Evolutionary conservation across 1,139 yeast species (phyloP).

Genomic region (Candida mesenterica): DNA sequence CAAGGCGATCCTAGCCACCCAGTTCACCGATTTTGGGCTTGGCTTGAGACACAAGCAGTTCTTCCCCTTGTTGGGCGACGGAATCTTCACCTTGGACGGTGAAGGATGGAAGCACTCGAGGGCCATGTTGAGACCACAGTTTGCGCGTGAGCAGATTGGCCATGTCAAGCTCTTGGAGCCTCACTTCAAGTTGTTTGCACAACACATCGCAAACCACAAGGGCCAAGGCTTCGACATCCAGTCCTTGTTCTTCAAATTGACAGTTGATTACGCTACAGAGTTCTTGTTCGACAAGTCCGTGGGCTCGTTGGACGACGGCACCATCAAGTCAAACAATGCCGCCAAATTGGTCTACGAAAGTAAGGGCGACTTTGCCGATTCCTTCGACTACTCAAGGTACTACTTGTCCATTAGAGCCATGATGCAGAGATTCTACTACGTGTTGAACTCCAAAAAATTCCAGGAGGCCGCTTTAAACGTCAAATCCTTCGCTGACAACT

Average conservation of each 20-base stretch:
- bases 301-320: slow-evolving; percentile 27
- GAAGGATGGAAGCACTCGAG: slow-evolving; percentile 58
- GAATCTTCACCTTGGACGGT: slow-evolving; percentile 57
- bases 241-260: slow-evolving; percentile 37
- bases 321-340: slow-evolving; percentile 24
- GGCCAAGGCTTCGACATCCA: slow-evolving; percentile 34
- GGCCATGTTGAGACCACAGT: slow-evolving; percentile 58
- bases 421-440: slow-evolving; percentile 28
- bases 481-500: slow-evolving; percentile 30
- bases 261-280: slow-evolving; percentile 44
- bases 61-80: slow-evolving; percentile 50
- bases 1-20: slow-evolving; percentile 40
- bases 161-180: slow-evolving; percentile 49
- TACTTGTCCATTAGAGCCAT: slow-evolving; percentile 29
- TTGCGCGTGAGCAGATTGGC: slow-evolving; percentile 54
- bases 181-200: slow-evolving; percentile 41
- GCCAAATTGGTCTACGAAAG: slow-evolving; percentile 23
- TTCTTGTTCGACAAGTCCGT: slow-evolving; percentile 40
- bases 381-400: slow-evolving; percentile 34
- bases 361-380: slow-evolving; percentile 24
- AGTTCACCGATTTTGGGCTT: slow-evolving; percentile 50
- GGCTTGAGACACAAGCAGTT: slow-evolving; percentile 47
- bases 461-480: slow-evolving; percentile 20
- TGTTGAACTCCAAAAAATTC: slow-evolving; percentile 31
- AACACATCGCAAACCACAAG: slow-evolving; percentile 26